Base-by-base conservation (phyloP, 2,329 filamentous ascomycete species). In the Ceratocystis cacaofunesta region DNA sequence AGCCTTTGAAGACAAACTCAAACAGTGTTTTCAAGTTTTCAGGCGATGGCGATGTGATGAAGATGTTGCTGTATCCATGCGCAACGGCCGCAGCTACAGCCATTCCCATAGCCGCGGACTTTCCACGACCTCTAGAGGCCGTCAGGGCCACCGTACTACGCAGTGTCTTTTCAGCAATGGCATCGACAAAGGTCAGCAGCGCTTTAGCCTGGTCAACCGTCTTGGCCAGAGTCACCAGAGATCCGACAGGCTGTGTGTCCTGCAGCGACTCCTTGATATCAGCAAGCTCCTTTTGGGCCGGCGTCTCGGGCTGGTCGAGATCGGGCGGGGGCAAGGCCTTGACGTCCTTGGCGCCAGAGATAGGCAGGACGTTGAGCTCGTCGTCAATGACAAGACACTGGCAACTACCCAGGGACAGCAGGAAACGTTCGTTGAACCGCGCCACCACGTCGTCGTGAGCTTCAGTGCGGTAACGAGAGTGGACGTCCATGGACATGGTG, bases 11-110 rank as follows among this genome's bases (percentile, higher is more conserved):
- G 19, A 99, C 84, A 72, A 99, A 99, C 72, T 99, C 92, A 73
- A 99, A 99, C 6, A 99, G 80, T 0, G 94, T 99, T 78, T 97
- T 99, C 80, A 99, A 80, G 76, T 99, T 99, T 77, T 99, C 95
- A 0, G 94, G 94, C 68, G 90, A 96, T 0, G 92, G 92, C 1
- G 92, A 97, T 1, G 94, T 99, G 73, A 99, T 96, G 77, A 99
- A 99, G 71, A 99, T 96, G 75, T 99, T 99, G 79, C 91, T 96
- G 76, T 99, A 99, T 30, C 94, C 94, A 73, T 97, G 89, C 0
- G 94, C 92, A 57, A 99, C 84, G 1, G 95, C 95, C 2, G 94
- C 91, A 2, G 94, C 94, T 55, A 99, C 88, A 2, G 94, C 91
- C 63, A 99, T 87, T 76, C 94, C 94, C 71, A 99, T 82, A 30